Evolutionary conservation across 306 rosid species (phyloP), one percentile per base, ranked within the genome.

Genomic region (Calophaca sinica): DNA sequence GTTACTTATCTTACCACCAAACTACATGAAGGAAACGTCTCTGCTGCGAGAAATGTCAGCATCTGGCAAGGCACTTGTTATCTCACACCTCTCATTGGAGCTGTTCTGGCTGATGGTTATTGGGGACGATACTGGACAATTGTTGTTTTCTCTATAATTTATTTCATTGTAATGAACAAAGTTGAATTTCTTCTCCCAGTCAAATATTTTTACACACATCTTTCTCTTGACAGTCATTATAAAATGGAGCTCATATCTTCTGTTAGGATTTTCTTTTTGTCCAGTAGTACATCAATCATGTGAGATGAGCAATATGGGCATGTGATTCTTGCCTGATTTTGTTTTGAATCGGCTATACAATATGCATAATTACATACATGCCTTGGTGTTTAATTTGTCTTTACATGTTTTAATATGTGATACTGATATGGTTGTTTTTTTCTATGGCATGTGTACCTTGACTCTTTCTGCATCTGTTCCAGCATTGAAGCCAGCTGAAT

Each of bases 41-140:
- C 89, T 31, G 97, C 97, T 36, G 98, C 98, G n/a, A 91, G 88
- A 84, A 94, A 80, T 77, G 86, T 91, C 58, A 89, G 90, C 76
- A 91, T 89, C 45, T 94, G 97, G 97, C 89, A 85, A 70, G 98
- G 97, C 62, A 91, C 98, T 81, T 94, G 97, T 74, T 94, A 91
- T 91, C 96, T 94, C 63, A 87, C 96, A 46, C 96, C 98, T 80
- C 91, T 91, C 14, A 79, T 94, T 79, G 98, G 91, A 72, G 98
- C 98, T 77, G 74, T 94, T 60, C 49, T 91, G 51, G 97, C 96
- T 10, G 98, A 94, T 88, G 89, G 93, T 76, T 94, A 88, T 78
- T 94, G 90, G 97, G 98, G 98, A 75, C 79, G 97, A 88, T 94
- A 89, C 75, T 89, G 98, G 97, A 94, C 98, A 15, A 89, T 94